These are phyloP conservation scores for Hypoxylon intermedium DNA, from an alignment of 495 filamentous ascomycete genomes.

Conservation along the genomic window DNA sequence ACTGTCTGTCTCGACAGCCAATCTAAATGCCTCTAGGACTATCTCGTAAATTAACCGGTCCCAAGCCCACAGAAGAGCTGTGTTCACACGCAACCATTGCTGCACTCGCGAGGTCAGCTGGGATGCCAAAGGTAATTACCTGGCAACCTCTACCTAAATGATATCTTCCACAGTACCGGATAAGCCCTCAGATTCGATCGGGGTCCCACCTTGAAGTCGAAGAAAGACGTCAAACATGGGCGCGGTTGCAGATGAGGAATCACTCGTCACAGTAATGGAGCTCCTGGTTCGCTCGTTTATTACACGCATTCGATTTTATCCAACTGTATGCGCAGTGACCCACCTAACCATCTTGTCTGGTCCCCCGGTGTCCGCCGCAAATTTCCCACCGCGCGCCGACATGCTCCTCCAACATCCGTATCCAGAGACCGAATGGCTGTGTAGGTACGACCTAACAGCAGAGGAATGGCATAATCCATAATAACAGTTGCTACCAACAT, in stretches of 20 bases:
- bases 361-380: neutral
- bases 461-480: neutral
- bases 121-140: slow-evolving; percentile 21
- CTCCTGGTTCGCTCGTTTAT: slow-evolving; percentile 28
- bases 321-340: slow-evolving; percentile 26
- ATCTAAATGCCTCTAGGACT: slow-evolving; percentile 20
- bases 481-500: slow-evolving; percentile 10
- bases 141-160: slow-evolving; percentile 27
- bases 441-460: slow-evolving; percentile 10
- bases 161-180: slow-evolving; percentile 22
- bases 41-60: slow-evolving; percentile 36
- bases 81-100: slow-evolving; percentile 22
- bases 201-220: slow-evolving; percentile 15
- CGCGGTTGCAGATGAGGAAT: slow-evolving; percentile 10
- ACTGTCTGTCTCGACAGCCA: slow-evolving; percentile 15
- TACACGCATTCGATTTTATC: slow-evolving; percentile 14
- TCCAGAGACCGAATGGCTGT: slow-evolving; percentile 2
- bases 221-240: slow-evolving; percentile 23
- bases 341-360: slow-evolving; percentile 17
- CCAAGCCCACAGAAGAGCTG: slow-evolving; percentile 22
- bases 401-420: slow-evolving; percentile 16
- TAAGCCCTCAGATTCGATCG: slow-evolving; percentile 11
- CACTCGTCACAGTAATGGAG: slow-evolving; percentile 35
- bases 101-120: slow-evolving; percentile 26
- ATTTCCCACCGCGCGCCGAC: slow-evolving; percentile 7